Percentiles rank a stretch among this genome's conserved stretches.
These are phyloP conservation scores for Rhizophlyctis rosea DNA, from an alignment of 192 early-diverging fungal species.

Conservation along the genomic window DNA sequence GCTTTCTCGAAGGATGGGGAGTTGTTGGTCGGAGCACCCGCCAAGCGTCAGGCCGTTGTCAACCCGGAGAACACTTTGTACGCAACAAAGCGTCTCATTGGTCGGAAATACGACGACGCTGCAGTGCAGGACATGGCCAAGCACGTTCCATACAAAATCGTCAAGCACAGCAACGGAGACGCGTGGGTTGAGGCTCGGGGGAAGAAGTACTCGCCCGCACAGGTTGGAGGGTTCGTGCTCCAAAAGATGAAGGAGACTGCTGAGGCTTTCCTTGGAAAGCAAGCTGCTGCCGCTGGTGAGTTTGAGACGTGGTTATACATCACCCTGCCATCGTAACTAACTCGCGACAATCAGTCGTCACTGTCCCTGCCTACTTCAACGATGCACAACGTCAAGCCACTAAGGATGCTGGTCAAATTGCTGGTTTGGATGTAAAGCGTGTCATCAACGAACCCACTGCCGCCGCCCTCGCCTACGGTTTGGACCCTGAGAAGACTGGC, in stretches of 20 bases:
- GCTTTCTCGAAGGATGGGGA: conserved; percentile 96
- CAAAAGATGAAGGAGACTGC: conserved; percentile 99
- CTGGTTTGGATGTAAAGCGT: conserved; percentile 84
- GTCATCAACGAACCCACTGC: conserved; percentile 97
- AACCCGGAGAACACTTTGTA: conserved; percentile 99
- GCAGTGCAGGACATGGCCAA: conserved; percentile 89
- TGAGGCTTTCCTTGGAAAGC: conserved; percentile 68
- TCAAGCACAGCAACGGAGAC: conserved; percentile 92
- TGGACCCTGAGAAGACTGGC: conserved; percentile 76
- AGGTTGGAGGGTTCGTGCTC: conserved; percentile 97
- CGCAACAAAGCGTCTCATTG: conserved; percentile 96
- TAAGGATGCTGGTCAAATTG: conserved; percentile 90
- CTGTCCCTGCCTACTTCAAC: conserved; percentile 99
- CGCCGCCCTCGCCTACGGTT: conserved; percentile 88
- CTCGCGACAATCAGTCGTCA: conserved; percentile 79
- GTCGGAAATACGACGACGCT: conserved; percentile 84
- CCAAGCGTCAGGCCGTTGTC: conserved; percentile 97
- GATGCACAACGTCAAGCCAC: conserved; percentile 95
- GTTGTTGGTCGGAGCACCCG: conserved; percentile 90
- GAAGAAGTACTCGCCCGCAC: conserved; percentile 92
- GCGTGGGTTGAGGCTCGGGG: conserved; percentile 97
- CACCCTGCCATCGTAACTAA: too few relatives aligned
- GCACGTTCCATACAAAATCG: conserved; percentile 91
- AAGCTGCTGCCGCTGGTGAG: conserved; percentile 76
- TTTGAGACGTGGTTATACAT: conserved; percentile 11